Base-by-base conservation (phyloP, 305 asterid species). In the Withania somnifera region DNA sequence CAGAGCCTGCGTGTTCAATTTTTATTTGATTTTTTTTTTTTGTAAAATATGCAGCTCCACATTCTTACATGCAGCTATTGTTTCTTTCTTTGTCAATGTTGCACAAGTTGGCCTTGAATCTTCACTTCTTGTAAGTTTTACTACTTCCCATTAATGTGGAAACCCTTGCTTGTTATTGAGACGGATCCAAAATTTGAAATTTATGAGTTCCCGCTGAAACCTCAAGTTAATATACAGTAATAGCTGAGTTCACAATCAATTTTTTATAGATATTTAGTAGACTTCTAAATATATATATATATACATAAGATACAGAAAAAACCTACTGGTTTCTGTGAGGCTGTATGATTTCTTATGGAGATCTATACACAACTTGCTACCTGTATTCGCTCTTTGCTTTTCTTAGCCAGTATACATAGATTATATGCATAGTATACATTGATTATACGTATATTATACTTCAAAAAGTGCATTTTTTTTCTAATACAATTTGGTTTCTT, bases 71-170 rank as follows among this genome's bases (percentile, higher is more conserved):
- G 98, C 91, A 42, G 97, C 99, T 45, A 84, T 84, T 58, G 95
- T 92, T 84, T 90, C 97, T 17, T 90, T 95, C 89, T 90, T 87
- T 84, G 82, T 85, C 78, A 87, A 88, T 83, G 91, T 91, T 82
- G 95, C 94, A n/a, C 98, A 94, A 54, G 91, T 87, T 69, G 99
- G 98, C 4, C 91, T 87, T 79, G 76, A 19, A 13, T 87, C 98
- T 85, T 91, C 97, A 38, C 84, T 94, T 82, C 83, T 87, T 91
- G 99, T 94, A 88, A 26, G 81, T 58, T 77, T 30, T 60, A 42
- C 30, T 61, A 2, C 61, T 42, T 42, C 20, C 38, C 22, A 11
- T 20, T 40, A 69, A 13, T 40, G 54, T 10, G 17, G 28, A 34
- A 63, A 3, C 13, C 30, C 26, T 11, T 5, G 0, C 0, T 58